A percentile compares a stretch with the other conserved stretches of the same genome.
These are phyloP conservation scores for Cladosporium sp. DNA, from an alignment of 2,329 filamentous ascomycete genomes.

Conservation along the genomic window DNA sequence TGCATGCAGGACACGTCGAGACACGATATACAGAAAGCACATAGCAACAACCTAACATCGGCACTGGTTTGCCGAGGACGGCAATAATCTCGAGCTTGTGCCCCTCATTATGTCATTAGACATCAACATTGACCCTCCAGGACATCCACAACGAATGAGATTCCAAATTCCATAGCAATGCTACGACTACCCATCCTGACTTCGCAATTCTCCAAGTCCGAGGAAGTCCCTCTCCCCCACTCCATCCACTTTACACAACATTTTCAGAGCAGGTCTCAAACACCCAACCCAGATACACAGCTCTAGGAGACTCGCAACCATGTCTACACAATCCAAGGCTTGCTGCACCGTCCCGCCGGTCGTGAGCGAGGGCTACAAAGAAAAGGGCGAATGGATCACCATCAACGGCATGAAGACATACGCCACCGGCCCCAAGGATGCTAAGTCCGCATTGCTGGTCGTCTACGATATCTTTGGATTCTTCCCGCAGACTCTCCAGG, in stretches of 20 bases:
- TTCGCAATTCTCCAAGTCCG: slow-evolving; percentile 6
- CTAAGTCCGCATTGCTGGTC: slow-evolving; percentile 59
- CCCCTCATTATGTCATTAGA: slow-evolving; percentile 5
- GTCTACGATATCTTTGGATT: slow-evolving; percentile 66
- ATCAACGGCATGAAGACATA: slow-evolving; percentile 65
- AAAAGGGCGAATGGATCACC: slow-evolving; percentile 60
- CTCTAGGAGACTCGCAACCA: slow-evolving; percentile 23
- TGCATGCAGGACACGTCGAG: background rate
- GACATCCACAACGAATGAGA: background rate
- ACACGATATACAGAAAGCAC: background rate
- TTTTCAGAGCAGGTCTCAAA: slow-evolving; percentile 4
- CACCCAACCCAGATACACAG: background rate
- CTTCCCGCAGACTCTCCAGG: slow-evolving; percentile 63
- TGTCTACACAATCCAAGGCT: slow-evolving; percentile 37
- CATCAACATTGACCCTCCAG: background rate
- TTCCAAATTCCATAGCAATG: slow-evolving; percentile 17
- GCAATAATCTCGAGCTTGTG: background rate
- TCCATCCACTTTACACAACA: background rate
- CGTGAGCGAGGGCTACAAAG: slow-evolving; percentile 52
- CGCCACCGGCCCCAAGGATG: slow-evolving; percentile 55
- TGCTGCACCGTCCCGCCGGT: slow-evolving; percentile 54
- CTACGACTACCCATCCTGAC: slow-evolving; percentile 11
- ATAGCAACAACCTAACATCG: background rate
- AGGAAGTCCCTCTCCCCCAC: slow-evolving; percentile 3
- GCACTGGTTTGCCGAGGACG: background rate